Evolutionary conservation across 2,329 filamentous ascomycete genomes (phyloP), one percentile per base, ranked within the genome.

Genomic region (Pseudocercospora cruenta): DNA sequence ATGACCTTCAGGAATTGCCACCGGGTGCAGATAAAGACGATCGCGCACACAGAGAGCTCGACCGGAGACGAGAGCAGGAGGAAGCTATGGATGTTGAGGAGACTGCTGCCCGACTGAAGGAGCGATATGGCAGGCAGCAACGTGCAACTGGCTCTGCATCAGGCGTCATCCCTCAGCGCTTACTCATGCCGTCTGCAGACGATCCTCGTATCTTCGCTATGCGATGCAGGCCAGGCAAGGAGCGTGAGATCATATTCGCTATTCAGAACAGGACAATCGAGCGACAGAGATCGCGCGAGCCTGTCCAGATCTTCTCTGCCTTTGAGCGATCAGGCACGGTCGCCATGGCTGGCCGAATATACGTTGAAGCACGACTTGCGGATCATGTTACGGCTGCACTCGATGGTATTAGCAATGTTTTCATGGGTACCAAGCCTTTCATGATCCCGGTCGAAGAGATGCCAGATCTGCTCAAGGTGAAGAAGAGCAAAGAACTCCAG

Each of bases 181-280:
- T 98, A 49, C 86, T 98, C 12, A 88, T 98, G 51, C 95, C 95
- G 4, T 95, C 92, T 74, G 94, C 97, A 58, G 91, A 97, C 69
- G 95, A 99, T 78, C 95, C 95, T 0, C 93, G 92, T 74, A 98
- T 99, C 76, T 99, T 93, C 92, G 93, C 91, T 67, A 90, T 97
- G 69, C 90, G 91, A 74, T 97, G 93, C 81, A 95, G 95, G 78
- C 92, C 95, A 72, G 94, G 94, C 73, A 99, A 99, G 80, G 95
- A 99, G 81, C 88, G 91, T 67, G 95, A 99, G 76, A 90, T 96
- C 43, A 86, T 99, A 60, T 91, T 93, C 76, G 89, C 89, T 28
- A 91, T 99, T 72, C 92, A 93, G 82, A 96, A 94, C 81, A 90
- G 93, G 61, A 89, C 96, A 60, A 90, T 96, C 77, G 93, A 98